Conservation (phyloP, 768 basidiomycete genomes). For the Phlebiopsis flavidoalba region DNA sequence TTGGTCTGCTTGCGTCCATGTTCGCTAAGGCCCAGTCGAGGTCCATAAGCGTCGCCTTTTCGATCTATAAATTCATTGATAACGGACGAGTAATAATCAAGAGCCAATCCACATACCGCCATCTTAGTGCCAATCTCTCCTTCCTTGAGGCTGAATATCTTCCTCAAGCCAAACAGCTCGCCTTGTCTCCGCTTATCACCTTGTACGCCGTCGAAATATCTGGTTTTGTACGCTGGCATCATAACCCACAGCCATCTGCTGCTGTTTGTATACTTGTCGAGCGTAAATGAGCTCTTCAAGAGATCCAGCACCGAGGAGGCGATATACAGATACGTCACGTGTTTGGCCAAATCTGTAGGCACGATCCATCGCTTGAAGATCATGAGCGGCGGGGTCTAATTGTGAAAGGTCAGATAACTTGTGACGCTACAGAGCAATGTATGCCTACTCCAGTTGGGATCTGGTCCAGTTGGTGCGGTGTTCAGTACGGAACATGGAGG, state of each 20-base stretch:
- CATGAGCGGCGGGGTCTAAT: constrained; percentile 92
- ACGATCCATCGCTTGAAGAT: constrained; percentile 87
- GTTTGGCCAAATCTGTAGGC: constrained; percentile 86
- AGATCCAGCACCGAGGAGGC: constrained; percentile 81
- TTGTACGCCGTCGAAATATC: constrained; percentile 79
- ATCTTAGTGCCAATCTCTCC: constrained; percentile 65
- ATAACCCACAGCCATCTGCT: constrained; percentile 90
- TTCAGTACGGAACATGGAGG: neutral
- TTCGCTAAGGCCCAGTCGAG: constrained; percentile 79
- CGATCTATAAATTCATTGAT: constrained; percentile 48
- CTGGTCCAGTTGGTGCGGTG: constrained; percentile 29
- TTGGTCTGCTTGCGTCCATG: constrained; percentile 37
- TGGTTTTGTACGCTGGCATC: constrained; percentile 78
- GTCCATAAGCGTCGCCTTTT: constrained; percentile 66
- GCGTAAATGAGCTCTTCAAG: constrained; percentile 87
- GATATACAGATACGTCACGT: constrained; percentile 79
- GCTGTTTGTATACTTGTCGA: constrained; percentile 89
- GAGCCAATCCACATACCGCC: constrained; percentile 41
- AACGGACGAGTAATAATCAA: neutral
- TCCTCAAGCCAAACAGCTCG: constrained; percentile 81
- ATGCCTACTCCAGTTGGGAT: constrained; percentile 91
- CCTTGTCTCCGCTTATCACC: constrained; percentile 71
- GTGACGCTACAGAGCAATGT: neutral
- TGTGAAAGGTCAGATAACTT: neutral
- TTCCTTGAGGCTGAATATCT: constrained; percentile 80